These are phyloP conservation scores for Amanita phalloides DNA, from an alignment of 768 basidiomycete species.

Conservation along the genomic window DNA sequence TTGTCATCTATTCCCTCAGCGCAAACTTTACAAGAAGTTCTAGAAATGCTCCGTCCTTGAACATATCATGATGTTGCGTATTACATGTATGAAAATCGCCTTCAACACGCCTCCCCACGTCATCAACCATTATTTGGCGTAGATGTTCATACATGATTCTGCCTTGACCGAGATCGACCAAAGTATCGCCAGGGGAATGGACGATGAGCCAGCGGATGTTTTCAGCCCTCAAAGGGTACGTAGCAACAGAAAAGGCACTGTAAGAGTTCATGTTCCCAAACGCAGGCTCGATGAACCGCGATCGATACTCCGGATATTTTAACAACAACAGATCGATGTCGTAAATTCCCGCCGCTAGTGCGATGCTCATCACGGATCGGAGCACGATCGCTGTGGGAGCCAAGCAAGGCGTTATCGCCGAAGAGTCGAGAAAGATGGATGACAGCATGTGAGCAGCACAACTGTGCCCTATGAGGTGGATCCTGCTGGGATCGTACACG, in stretches of 20 bases:
- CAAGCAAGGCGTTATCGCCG: conserved; percentile 28
- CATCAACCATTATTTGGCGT: conserved; percentile 20
- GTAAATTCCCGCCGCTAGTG: conserved; percentile 71
- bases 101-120: conserved; percentile 12
- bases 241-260: conserved; percentile 32
- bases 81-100: conserved; percentile 28
- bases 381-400: conserved; percentile 32
- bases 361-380: conserved; percentile 37
- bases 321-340: conserved; percentile 55
- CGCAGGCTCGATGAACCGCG: conserved; percentile 56
- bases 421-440: conserved; percentile 53
- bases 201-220: conserved; percentile 56
- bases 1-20: not conserved
- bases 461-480: conserved; percentile 70
- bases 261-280: conserved; percentile 49
- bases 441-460: conserved; percentile 75
- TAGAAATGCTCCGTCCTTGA: conserved; percentile 31
- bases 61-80: conserved; percentile 45
- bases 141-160: conserved; percentile 48
- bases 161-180: conserved; percentile 57
- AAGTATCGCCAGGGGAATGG: conserved; percentile 63
- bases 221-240: conserved; percentile 24
- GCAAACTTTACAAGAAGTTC: conserved; percentile 23
- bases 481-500: conserved; percentile 24
- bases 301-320: conserved; percentile 55